Base-by-base conservation (phyloP, 1,284 basidiomycete genomes). In the Ceratobasidium sp. region DNA sequence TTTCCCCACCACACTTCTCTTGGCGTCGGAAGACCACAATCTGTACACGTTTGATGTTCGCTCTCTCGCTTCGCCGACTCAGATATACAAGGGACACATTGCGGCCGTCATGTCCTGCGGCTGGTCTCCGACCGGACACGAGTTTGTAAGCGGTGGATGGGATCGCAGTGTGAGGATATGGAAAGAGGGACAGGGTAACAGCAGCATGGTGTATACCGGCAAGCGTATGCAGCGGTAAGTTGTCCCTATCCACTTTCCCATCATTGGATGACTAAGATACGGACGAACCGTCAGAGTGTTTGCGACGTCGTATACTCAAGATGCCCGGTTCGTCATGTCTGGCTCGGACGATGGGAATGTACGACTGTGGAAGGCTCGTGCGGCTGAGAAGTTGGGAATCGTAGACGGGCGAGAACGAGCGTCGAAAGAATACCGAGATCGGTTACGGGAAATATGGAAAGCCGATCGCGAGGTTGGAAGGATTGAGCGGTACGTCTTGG, bases 341-440 rank as follows among this genome's bases (percentile, higher is more conserved):
- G 97, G 96, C 6, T 97, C 95, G 0, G 97, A 99, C 80, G 97
- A 99, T 78, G 97, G 97, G 34, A 98, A 98, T 78, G 89, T 98
- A 71, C 88, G 97, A 50, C 87, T 99, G 77, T 99, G 97, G 97
- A 99, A 99, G 81, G 88, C 93, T 14, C 90, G 91, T 72, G 95
- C 97, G 0, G 91, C 92, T 0, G 96, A 97, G 76, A 97, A 94
- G 81, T 85, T 99, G 34, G 97, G 97, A 4, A 87, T 97, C 64
- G 84, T 97, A 75, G 94, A 93, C 62, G 91, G 93, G n/a, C 88
- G 95, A 73, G 97, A 99, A 80, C 88, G 94, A 70, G 93, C 95
- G 8, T 89, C 92, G 21, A 92, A 96, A 76, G 97, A 99, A 80
- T 98, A 99, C 82, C 86, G 96, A 36, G 91, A 95, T 72, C 92